A percentile compares a stretch with the other conserved stretches of the same genome.
These are phyloP conservation scores for Yamadazyma ubonensis DNA, from an alignment of 805 yeast species.

Conservation along the genomic window DNA sequence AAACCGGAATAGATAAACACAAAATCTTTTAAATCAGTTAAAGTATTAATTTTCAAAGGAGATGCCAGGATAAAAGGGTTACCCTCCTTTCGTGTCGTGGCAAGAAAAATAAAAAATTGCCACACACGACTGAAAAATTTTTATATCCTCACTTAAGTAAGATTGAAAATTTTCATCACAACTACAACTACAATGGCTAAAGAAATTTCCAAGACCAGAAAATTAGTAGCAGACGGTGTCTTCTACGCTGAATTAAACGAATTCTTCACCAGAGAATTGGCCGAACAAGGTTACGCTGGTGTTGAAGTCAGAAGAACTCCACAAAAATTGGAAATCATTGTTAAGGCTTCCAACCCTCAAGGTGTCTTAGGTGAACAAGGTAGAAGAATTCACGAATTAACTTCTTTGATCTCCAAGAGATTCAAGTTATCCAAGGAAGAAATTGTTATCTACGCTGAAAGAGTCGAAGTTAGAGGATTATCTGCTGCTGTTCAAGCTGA, in stretches of 20 bases:
- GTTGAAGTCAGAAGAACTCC: constrained; percentile 99
- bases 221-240: constrained; percentile 99
- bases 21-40: no score
- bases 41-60: no score
- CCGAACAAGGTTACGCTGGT: constrained; percentile 99
- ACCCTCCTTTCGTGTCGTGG: no score
- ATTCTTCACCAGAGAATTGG: constrained; percentile 99
- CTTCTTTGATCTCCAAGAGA: constrained; percentile 97
- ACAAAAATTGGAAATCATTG: constrained; percentile 95
- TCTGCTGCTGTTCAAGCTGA: constrained; percentile 99
- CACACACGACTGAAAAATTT: constrained; percentile 7
- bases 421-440: constrained; percentile 94
- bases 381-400: constrained; percentile 98
- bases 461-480: constrained; percentile 99
- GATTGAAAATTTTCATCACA: constrained; percentile 10
- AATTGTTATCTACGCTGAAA: constrained; percentile 94
- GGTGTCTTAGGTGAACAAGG: constrained; percentile 99
- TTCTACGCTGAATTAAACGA: constrained; percentile 99
- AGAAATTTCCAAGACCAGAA: constrained; percentile 92
- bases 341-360: constrained; percentile 98
- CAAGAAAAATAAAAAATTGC: not conserved
- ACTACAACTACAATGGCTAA: constrained; percentile 25
- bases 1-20: no score
- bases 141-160: not conserved
- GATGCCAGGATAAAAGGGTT: no score